Conservation (phyloP, 768 basidiomycete genomes). For the Amyloporia xantha region DNA sequence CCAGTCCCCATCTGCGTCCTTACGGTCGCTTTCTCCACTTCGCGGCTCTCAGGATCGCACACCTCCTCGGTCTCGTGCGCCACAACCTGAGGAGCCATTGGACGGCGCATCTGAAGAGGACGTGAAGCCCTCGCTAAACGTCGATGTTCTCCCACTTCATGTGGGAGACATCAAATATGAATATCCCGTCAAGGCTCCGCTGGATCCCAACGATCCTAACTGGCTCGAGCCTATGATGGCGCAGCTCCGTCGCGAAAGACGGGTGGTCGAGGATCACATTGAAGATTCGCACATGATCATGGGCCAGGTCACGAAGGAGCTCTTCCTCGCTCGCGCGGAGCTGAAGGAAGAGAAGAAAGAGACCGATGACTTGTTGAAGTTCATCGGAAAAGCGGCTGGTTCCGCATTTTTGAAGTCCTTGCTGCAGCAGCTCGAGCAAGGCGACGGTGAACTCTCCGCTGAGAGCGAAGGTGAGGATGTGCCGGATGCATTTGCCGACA, state of each 20-base stretch:
- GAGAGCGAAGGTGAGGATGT: background rate
- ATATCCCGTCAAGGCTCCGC: background rate
- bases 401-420: background rate
- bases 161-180: background rate
- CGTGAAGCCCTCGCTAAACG: background rate
- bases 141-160: background rate
- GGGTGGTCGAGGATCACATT: background rate
- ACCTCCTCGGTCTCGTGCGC: background rate
- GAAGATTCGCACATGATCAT: background rate
- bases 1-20: background rate
- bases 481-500: background rate
- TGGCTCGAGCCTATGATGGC: slow-evolving; percentile 10
- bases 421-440: background rate
- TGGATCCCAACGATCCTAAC: background rate
- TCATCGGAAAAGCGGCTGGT: slow-evolving; percentile 1
- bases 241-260: background rate
- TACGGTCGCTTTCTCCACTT: background rate
- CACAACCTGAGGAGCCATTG: background rate
- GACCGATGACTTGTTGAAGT: background rate
- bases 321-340: slow-evolving; percentile 2
- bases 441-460: background rate
- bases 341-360: background rate
- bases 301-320: background rate
- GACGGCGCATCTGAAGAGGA: background rate
- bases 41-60: background rate